Base-by-base conservation (phyloP, 768 basidiomycete genomes). In the Lyophyllum semitale region DNA sequence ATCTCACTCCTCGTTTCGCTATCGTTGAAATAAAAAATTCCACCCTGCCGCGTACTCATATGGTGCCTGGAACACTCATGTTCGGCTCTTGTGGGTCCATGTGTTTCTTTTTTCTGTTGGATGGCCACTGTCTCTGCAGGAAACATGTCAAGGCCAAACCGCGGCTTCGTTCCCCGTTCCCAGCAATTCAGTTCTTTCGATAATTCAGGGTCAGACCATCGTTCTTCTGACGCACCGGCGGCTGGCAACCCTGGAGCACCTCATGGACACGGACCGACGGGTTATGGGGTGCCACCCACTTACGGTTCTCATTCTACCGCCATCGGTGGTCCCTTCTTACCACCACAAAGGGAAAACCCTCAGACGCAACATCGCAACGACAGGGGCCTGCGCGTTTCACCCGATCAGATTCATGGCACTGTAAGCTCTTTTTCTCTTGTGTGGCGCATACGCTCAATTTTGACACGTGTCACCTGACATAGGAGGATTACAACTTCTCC, bases 201-300 rank as follows among this genome's bases (percentile, higher is more conserved):
- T 42, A 49, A 60, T 35, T 59, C 57, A 12, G 54, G 59, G 35
- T 56, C 62, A 12, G 57, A 61, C 33, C 55, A 56, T 38, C 57
- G 55, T 40, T 54, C 55, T 35, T 60, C 53, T 26, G 62, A 59
- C 25, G 57, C 63, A 41, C 59, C 59, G 18, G 27, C 57, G 35
- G 61, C 57, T 26, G 57, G 63, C 18, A 53, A 52, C n/a, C 53
- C 54, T 48, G 52, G 51, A 23, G 58, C 57, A 5, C 29, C 53
- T 26, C 45, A 55, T 48, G 55, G 50, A 18, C 54, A 58, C 47
- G 17, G 17, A 20, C 37, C 59, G 37, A 30, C 42, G 26, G 51
- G 33, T 55, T 48, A 60, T 48, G 52, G 56, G 27, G 32, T 35
- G 7, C 20, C 48, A 9, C 20, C 42, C 30, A 25, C 57, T 1